Percentiles rank a stretch among this genome's conserved stretches.
These are phyloP conservation scores for Myxozyma lipomycoides DNA, from an alignment of 805 yeast species.

Conservation along the genomic window DNA sequence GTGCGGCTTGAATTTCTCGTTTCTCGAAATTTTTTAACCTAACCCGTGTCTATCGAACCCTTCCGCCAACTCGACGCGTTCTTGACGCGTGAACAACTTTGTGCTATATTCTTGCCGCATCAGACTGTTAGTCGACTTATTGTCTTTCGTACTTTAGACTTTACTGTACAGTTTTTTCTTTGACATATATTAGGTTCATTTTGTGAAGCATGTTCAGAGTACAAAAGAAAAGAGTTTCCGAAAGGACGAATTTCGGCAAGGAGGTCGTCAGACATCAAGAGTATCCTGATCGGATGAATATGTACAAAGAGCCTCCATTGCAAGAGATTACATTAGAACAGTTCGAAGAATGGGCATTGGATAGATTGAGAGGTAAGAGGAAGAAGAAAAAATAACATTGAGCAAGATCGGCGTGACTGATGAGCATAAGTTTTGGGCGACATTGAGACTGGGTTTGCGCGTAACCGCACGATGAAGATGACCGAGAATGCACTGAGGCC, in stretches of 20 bases:
- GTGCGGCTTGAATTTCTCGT: no score
- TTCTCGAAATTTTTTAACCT: no score
- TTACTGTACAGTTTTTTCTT: no score
- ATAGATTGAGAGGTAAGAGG: slow-evolving; percentile 54
- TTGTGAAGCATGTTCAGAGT: slow-evolving; percentile 36
- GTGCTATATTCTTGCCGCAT: no score
- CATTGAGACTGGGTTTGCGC: slow-evolving; percentile 67
- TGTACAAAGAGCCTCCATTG: slow-evolving; percentile 73
- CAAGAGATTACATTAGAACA: slow-evolving; percentile 87
- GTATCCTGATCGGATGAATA: slow-evolving; percentile 60
- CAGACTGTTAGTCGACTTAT: no score
- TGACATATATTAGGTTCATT: no score
- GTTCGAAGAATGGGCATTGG: slow-evolving; percentile 95
- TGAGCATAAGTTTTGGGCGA: slow-evolving; percentile 56
- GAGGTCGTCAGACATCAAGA: slow-evolving; percentile 39
- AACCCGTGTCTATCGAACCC: no score
- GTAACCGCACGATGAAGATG: slow-evolving; percentile 62
- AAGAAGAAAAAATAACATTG: background rate
- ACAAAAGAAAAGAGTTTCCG: slow-evolving; percentile 31
- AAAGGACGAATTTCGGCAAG: slow-evolving; percentile 34
- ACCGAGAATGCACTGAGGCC: slow-evolving; percentile 64
- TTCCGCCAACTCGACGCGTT: no score
- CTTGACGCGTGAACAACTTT: no score
- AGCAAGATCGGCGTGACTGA: background rate
- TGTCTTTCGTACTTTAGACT: no score